Conservation (phyloP, 257 asterid genomes). For the Verbena officinalis region DNA sequence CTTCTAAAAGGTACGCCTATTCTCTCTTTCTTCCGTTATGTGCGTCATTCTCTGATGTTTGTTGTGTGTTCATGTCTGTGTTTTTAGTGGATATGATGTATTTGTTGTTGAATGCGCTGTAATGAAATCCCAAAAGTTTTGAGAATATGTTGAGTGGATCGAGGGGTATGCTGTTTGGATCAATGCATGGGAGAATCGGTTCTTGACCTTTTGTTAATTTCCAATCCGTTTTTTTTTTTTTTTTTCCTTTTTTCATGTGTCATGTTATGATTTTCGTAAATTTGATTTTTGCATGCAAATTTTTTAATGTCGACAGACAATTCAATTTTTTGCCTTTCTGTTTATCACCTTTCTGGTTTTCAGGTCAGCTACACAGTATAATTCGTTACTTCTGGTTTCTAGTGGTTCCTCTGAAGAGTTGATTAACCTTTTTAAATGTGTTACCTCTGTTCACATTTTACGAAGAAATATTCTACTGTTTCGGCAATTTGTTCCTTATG, state of each 20-base stretch:
- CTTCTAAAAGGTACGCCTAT: conserved; percentile 22
- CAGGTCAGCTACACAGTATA: conserved; percentile 2
- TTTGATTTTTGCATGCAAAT: conserved; percentile 6
- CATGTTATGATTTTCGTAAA: background rate
- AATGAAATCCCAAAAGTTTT: background rate
- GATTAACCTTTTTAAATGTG: background rate
- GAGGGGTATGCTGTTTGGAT: background rate
- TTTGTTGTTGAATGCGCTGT: conserved; percentile 4
- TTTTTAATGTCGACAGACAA: conserved; percentile 9
- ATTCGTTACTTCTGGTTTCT: background rate
- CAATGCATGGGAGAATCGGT: conserved; percentile 9
- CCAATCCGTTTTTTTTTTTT: background rate
- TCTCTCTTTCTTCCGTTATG: background rate
- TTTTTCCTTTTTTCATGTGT: background rate
- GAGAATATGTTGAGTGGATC: conserved; percentile 6
- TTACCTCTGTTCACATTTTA: background rate
- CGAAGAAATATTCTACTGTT: background rate
- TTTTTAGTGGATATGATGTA: background rate
- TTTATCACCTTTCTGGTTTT: conserved; percentile 2
- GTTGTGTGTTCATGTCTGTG: background rate
- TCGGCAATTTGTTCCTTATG: background rate
- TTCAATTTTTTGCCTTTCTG: background rate
- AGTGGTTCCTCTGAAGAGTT: background rate
- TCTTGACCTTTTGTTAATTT: background rate
- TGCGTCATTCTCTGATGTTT: background rate